A percentile compares a stretch with the other conserved stretches of the same genome.
phyloP scores from a whole-genome alignment of 495 filamentous ascomycete species.

The Oidiodendron maius region DNA sequence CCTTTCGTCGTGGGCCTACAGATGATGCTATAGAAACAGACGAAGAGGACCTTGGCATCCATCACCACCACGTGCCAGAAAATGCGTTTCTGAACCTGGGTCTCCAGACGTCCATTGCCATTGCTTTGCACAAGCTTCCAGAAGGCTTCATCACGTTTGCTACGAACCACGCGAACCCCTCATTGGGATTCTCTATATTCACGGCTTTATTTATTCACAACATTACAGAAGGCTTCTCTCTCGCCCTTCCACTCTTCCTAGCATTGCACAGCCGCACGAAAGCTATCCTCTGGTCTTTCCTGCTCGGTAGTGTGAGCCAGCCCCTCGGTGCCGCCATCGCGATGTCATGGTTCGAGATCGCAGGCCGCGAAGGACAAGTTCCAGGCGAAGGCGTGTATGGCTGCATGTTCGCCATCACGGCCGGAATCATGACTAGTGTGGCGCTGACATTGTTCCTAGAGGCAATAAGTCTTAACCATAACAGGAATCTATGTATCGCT shows the following conservation, averaged over 20 bases:
- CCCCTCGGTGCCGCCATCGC: conserved; percentile 82
- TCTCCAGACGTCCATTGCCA: conserved; percentile 87
- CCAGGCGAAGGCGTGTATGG: conserved; percentile 74
- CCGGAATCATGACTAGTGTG: conserved; percentile 92
- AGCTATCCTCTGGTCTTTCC: conserved; percentile 77
- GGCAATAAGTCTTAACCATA: conserved; percentile 75
- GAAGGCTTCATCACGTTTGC: conserved; percentile 99
- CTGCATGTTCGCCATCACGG: conserved; percentile 80
- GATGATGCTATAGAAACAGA: conserved; percentile 6
- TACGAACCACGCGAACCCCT: conserved; percentile 90
- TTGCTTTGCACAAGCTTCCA: conserved; percentile 92
- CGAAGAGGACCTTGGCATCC: conserved; percentile 36
- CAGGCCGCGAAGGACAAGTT: conserved; percentile 35
- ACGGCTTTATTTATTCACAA: conserved; percentile 96
- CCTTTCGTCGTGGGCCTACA: neutral
- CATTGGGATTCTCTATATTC: conserved; percentile 85
- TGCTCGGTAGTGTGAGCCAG: conserved; percentile 82
- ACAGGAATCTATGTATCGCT: conserved; percentile 68
- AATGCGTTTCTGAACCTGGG: conserved; percentile 93
- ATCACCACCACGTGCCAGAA: conserved; percentile 94
- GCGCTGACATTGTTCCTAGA: conserved; percentile 86
- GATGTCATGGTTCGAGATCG: conserved; percentile 71
- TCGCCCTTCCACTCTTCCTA: conserved; percentile 87
- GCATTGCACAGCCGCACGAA: conserved; percentile 68
- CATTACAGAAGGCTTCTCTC: conserved; percentile 92